phyloP scores from a whole-genome alignment of 495 filamentous ascomycete genomes.

The Penicillium samsonianum region DNA sequence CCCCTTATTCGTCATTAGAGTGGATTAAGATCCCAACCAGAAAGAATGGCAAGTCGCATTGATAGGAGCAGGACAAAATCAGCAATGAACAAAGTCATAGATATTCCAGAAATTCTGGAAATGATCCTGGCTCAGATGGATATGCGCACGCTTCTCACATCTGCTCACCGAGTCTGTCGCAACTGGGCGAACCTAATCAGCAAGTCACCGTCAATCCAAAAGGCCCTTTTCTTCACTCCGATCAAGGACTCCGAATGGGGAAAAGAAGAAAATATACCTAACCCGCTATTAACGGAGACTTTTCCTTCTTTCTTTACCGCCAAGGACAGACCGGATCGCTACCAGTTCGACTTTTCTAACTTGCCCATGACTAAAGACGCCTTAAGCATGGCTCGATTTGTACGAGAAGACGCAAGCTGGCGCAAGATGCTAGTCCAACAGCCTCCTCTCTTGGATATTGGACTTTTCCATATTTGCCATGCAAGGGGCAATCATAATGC shows the following conservation, averaged over 20 bases:
- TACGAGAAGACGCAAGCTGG: conserved; percentile 9
- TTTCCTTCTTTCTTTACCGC: conserved; percentile 14
- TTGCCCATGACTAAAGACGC: neutral
- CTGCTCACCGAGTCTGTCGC: conserved; percentile 16
- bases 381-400: neutral
- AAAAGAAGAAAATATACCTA: neutral
- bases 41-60: neutral
- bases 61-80: neutral
- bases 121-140: conserved; percentile 13
- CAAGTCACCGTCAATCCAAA: conserved; percentile 14
- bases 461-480: conserved; percentile 1
- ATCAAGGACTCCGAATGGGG: conserved; percentile 12
- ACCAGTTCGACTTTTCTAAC: neutral
- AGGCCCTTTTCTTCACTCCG: conserved; percentile 19
- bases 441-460: conserved; percentile 6
- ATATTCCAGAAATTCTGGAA: conserved; percentile 17
- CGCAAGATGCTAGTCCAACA: conserved; percentile 18
- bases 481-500: neutral
- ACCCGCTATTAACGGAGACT: conserved; percentile 7
- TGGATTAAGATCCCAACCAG: neutral
- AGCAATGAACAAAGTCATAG: neutral
- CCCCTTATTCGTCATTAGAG: too few relatives aligned
- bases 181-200: conserved; percentile 11
- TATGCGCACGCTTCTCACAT: conserved; percentile 18
- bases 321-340: neutral